Evolutionary conservation across 2,329 filamentous ascomycete genomes (phyloP).

Genomic region (Canariomyces notabilis): DNA sequence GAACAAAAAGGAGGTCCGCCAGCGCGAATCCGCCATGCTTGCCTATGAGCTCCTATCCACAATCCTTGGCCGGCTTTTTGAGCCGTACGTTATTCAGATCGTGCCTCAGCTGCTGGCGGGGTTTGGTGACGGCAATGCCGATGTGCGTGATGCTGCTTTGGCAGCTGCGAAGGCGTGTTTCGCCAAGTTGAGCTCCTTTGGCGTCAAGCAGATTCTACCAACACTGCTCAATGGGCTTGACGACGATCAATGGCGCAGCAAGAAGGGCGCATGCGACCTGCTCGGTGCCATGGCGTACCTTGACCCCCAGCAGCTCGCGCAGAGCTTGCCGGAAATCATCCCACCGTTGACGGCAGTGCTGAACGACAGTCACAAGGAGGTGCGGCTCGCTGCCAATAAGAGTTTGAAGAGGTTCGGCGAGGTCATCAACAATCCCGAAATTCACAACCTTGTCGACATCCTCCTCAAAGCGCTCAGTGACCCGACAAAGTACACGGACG

Average conservation of each 20-base stretch:
- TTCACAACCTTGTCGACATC: slow-evolving; percentile 86
- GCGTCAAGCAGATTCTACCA: slow-evolving; percentile 90
- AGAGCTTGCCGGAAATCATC: slow-evolving; percentile 92
- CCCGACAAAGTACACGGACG: slow-evolving; percentile 93
- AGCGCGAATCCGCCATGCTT: slow-evolving; percentile 81
- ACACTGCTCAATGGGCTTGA: slow-evolving; percentile 88
- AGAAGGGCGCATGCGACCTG: slow-evolving; percentile 95
- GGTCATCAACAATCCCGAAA: slow-evolving; percentile 95
- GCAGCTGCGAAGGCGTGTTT: slow-evolving; percentile 95
- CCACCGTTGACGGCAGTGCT: slow-evolving; percentile 89
- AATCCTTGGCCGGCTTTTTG: slow-evolving; percentile 82
- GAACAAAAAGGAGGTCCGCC: slow-evolving; percentile 88
- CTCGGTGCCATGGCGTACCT: slow-evolving; percentile 98
- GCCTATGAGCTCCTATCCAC: slow-evolving; percentile 87
- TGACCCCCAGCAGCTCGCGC: slow-evolving; percentile 87
- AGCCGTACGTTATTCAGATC: slow-evolving; percentile 94
- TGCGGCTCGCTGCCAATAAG: slow-evolving; percentile 84
- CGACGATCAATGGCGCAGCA: slow-evolving; percentile 95
- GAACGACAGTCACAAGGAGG: slow-evolving; percentile 98
- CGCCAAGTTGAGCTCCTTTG: slow-evolving; percentile 85
- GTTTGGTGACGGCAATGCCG: slow-evolving; percentile 81
- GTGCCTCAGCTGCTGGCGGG: slow-evolving; percentile 84
- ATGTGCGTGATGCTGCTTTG: slow-evolving; percentile 88
- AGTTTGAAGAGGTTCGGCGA: slow-evolving; percentile 97
- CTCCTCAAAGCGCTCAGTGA: slow-evolving; percentile 95